Base-by-base conservation (phyloP, 192 early-diverging fungal genomes). In the Coemansia sp. region DNA sequence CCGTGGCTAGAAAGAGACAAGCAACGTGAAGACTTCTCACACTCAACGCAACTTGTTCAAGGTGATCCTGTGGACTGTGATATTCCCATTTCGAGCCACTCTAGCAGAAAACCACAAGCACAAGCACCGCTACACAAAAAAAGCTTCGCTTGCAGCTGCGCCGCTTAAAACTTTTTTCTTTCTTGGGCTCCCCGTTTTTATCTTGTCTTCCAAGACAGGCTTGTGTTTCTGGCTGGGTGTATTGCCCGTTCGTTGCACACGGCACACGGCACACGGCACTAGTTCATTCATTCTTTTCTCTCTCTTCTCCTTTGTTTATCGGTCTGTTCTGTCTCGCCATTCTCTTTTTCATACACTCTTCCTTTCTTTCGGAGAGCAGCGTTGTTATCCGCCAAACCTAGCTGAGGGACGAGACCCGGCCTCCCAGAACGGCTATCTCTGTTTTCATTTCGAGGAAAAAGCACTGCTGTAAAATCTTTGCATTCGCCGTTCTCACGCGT, bases 81-180 rank as follows among this genome's bases (percentile, higher is more conserved):
- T 45, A 12, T 12, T 15, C 13, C 43, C 13, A 45, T 52, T 52
- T 19, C 8, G 49, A 22, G 19, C 18, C 43, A 45, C 43, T 45
- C 10, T 45, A 12, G 19, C 49, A 21, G 6, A 52, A 18, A 49
- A n/a, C 32, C 32, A 32, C 32, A 32, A 32, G 32, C 32, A 32
- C 32, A 32, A 32, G 32, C 32, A 32, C 32, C 32, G 32, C 32
- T 32, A 32, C 13, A 18, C 7, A 52, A 22, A 13, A 52, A 52
- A 6, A 52, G 6, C 6, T 8, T 52, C 21, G 47, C 16, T 49
- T 52, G 49, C 49, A 52, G 49, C 49, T 52, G 56, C 56, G 56
- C 56, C 56, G 56, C 56, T 58, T 36, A 13, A 54, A 47, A 52
- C 63, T 52, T 51, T 63, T 64, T 64, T 54, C 10, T n/a, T 19